Evolutionary conservation across 768 basidiomycete genomes (phyloP).

Genomic region (Boletus patriciae): DNA sequence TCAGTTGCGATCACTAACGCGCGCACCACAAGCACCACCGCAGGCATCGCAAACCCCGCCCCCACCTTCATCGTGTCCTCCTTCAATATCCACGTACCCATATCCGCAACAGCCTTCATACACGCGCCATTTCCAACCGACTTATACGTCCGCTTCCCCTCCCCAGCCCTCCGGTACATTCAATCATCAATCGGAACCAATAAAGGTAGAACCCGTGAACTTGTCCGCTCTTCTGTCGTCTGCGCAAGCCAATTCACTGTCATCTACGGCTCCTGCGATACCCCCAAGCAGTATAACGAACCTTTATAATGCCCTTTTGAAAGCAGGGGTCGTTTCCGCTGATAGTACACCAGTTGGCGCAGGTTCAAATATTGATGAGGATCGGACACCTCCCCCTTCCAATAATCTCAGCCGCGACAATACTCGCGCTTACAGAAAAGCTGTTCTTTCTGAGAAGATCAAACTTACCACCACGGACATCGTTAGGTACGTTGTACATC

Average conservation of each 20-base stretch:
- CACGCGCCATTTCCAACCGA: constrained; percentile 27
- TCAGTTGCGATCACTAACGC: constrained; percentile 65
- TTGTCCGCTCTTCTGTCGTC: constrained; percentile 31
- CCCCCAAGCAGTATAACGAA: constrained; percentile 47
- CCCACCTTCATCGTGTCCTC: constrained; percentile 22
- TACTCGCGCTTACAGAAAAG: constrained; percentile 56
- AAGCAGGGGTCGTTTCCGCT: constrained; percentile 73
- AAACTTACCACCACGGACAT: constrained; percentile 70
- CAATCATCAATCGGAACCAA: constrained; percentile 24
- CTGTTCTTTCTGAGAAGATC: constrained; percentile 59
- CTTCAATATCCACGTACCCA: constrained; percentile 27
- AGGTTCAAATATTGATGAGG: constrained; percentile 33
- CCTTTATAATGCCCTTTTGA: constrained; percentile 67
- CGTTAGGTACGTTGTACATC: constrained; percentile 50
- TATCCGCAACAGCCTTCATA: constrained; percentile 36
- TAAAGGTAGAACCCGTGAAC: constrained; percentile 34
- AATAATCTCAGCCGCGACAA: constrained; percentile 45
- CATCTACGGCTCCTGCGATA: constrained; percentile 24
- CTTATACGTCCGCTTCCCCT: constrained; percentile 33
- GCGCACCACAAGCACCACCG: constrained; percentile 37
- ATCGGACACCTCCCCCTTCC: constrained; percentile 35
- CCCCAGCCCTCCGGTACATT: constrained; percentile 33
- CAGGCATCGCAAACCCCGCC: constrained; percentile 35
- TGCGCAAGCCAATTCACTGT: constrained; percentile 22
- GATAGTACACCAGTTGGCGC: constrained; percentile 53